Evolutionary conservation across 1,139 yeast genomes (phyloP), one percentile per base, ranked within the genome.

Genomic region (Hansenula sp.): DNA sequence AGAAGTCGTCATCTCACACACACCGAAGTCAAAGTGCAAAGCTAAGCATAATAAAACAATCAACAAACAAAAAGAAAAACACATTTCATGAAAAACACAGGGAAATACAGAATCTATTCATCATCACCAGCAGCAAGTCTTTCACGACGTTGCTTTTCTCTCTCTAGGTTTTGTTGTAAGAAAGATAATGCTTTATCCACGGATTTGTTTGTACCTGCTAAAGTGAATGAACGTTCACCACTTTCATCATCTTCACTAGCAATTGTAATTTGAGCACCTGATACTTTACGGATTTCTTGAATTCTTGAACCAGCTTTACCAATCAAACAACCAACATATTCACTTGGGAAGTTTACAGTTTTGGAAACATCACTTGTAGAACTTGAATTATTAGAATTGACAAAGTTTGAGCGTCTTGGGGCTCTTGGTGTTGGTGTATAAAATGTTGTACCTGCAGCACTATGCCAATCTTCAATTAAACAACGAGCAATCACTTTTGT

Each of bases 271-370:
- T 79, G 76, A 25, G 96, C 92, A 30, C 92, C 92, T 42, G 90
- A 78, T 34, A 75, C 75, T 54, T 84, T 79, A 52, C 96, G 75
- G 41, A 89, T 85, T 42, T 90, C 95, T 60, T 86, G 94, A 53
- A 89, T 87, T 64, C 95, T 76, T 34, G 86, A 69, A 34, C 96
- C 96, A 51, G 82, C 82, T 55, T 83, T 83, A 51, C 97, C 97
- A 56, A 89, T 87, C 44, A 89, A 72, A 38, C 96, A 94, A 36
- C 97, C 97, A 38, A 89, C 96, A 68, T 82, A 81, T 45, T 82
- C 89, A 51, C 85, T 82, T 31, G 95, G 88, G 59, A 88, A 83
- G 18, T 76, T 66, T 28, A 82, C 68, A 27, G 65, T 64, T 39
- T 68, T 73, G 10, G 68, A 59, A 32, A 62, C 55, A 41, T 62